Evolutionary conservation across 768 basidiomycete genomes (phyloP), one percentile per base, ranked within the genome.

Genomic region (Collybia mongolica): DNA sequence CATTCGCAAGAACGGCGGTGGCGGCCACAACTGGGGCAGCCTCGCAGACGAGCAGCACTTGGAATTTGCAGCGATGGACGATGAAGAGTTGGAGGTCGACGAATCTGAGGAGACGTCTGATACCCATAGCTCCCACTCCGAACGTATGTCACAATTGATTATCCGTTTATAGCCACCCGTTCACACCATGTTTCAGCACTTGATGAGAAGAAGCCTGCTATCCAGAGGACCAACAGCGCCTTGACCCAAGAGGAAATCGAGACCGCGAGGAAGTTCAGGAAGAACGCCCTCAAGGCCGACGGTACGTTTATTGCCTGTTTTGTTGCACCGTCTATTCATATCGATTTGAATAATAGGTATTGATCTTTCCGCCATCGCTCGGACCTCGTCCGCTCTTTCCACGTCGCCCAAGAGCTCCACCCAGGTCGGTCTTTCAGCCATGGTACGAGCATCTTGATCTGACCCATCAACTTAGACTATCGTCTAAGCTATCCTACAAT

Each of bases 11-110:
- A 75, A 81, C 53, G 93, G 93, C 48, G 84, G 81, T 22, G 93
- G 93, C 28, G 74, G 77, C 6, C 83, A 93, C 71, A 93, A 90
- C 72, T 96, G 93, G 93, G 93, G 93, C 52, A 79, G 76, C 48
- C 65, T 89, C 54, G 69, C 67, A 2, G 74, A 89, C 59, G 88
- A 92, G 70, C 70, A 66, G 36, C 74, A 80, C 53, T 74, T 79
- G 57, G 89, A 88, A 68, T 63, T 65, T 20, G 79, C 75, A 32
- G 86, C 83, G 1, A 48, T 77, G 38, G 72, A 71, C 18, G 90
- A 90, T 67, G 82, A 82, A 62, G 70, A 72, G 40, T 60, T 63
- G n/a, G 76, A 77, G 15, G 59, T 72, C 26, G 75, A 74, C 35
- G 64, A 68, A 29, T 71, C 69, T 55, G 66, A 47, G 54, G 55